Base-by-base conservation (phyloP, 108 stramenopile species). In the Nitzschia sp. region DNA sequence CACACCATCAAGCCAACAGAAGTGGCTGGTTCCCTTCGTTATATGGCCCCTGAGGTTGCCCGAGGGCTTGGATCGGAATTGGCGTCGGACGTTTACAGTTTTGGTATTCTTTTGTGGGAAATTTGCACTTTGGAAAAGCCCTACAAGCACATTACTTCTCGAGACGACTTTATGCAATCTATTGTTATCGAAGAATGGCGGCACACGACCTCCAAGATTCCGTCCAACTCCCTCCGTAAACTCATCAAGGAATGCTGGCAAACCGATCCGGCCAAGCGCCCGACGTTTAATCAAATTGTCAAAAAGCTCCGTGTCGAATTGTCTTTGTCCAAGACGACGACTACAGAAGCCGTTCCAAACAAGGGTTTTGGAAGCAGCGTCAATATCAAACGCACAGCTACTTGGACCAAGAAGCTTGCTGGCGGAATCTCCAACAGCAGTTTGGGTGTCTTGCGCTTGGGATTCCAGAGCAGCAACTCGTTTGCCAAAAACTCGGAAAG, bases 31-130 rank as follows among this genome's bases (percentile, higher is more conserved):
- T 67, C 70, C 19, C 68, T 78, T n/a, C 82, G 87, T 0, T 89
- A 85, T 59, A 89, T 89, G 85, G 70, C 80, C n/a, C 87, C 87
- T 1, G 90, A 91, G 61, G 75, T 84, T 35, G 80, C 81, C 9
- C 47, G 58, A 6, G 78, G 74, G 21, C 60, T 59, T 23, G 68
- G 79, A 0, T 75, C 79, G 47, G 73, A 69, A 31, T 45, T 79
- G 21, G 63, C 69, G n/a, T 79, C 77, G 13, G 86, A 87, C 60
- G 84, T 84, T 28, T 87, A 87, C 66, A 74, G 71, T 13, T 80
- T 87, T 57, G 83, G 81, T 3, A 59, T 87, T 1, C 38, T 82
- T 18, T 56, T 87, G 34, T 87, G 71, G 58, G 82, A 87, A 66
- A 56, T 84, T 46, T 69, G 68, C 21, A 74, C 83, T 18, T 54